Base-by-base conservation (phyloP, 2,329 filamentous ascomycete species). In the Botrytis sinoallii region DNA sequence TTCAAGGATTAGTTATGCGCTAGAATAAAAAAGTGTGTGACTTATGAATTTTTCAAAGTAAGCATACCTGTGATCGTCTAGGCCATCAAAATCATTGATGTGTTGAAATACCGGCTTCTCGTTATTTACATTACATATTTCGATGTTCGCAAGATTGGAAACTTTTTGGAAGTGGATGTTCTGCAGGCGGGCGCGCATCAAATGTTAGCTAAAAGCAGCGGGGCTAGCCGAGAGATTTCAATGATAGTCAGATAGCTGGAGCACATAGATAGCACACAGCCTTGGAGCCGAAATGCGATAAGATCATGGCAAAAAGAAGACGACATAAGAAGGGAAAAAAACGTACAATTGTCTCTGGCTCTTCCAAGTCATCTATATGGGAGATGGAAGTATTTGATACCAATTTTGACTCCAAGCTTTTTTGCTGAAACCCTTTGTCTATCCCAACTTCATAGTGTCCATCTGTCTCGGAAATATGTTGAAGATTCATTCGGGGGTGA, bases 161-260 rank as follows among this genome's bases (percentile, higher is more conserved):
- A 70, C 59, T 70, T 73, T 73, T 65, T 73, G 40, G 57, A 44
- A 55, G 72, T 70, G 40, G 57, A 55, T 63, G 72, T 70, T 73
- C 72, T 73, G 42, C 40, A 40, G 38, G 59, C 16, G n/a, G 52
- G 52, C n/a, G 52, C 52, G 29, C 29, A 46, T 70, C 18, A 67
- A 40, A 55, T 57, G 9, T 73, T 70, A 73, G 72, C 40, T 55
- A 29, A 64, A 65, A 65, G 71, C 71, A 59, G 72, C 25, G 66
- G 59, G 72, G 44, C 67, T 64, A 57, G 71, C 52, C 64, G 20
- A 59, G 55, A 63, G 29, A 40, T 12, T 40, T 48, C 52, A 57
- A 57, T 18, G 52, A 57, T 29, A 57, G 64, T 38, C 35, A 67
- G 46, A 29, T 64, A 44, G 48, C 48, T 12, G 6, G 32, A 32